These are phyloP conservation scores for Panicum hallii DNA, from an alignment of 202 grass and related monocot genomes.

Conservation along the genomic window DNA sequence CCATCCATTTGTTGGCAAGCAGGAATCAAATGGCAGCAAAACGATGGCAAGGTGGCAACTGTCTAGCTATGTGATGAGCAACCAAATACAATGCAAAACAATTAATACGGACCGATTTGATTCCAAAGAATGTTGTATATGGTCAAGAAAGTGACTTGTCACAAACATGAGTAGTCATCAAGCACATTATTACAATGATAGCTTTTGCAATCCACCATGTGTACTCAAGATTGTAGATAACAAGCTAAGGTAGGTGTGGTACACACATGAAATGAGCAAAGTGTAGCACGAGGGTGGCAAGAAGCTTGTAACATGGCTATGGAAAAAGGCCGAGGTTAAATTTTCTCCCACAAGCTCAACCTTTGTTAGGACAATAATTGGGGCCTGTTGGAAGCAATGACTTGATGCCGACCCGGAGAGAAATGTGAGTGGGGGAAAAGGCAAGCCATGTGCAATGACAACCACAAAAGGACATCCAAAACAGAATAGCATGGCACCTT, in stretches of 20 bases:
- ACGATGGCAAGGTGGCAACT: not conserved
- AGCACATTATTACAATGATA: not conserved
- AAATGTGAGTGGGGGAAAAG: slow-evolving; percentile 11
- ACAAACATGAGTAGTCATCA: slow-evolving; percentile 5
- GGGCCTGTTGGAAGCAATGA: slow-evolving; percentile 44
- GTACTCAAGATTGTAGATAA: slow-evolving; percentile 22
- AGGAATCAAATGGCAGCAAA: not conserved
- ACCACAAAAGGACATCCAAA: slow-evolving; percentile 37
- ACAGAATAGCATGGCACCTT: not conserved
- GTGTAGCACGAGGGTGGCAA: slow-evolving; percentile 13
- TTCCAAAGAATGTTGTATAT: slow-evolving; percentile 9
- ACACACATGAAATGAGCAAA: slow-evolving; percentile 28
- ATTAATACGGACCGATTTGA: not conserved
- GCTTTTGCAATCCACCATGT: not conserved
- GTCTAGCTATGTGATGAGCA: not conserved
- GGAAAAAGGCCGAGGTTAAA: not conserved
- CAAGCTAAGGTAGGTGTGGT: not conserved
- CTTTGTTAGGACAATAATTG: slow-evolving; percentile 53
- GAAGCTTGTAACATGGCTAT: slow-evolving; percentile 25
- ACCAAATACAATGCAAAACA: not conserved
- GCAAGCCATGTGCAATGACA: slow-evolving; percentile 59
- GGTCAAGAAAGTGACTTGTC: slow-evolving; percentile 17
- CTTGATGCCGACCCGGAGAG: slow-evolving; percentile 29
- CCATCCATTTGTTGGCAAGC: not conserved
- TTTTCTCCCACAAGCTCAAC: slow-evolving; percentile 22